Base-by-base conservation (phyloP, 768 basidiomycete species). In the Leccinum subgranulosum region DNA sequence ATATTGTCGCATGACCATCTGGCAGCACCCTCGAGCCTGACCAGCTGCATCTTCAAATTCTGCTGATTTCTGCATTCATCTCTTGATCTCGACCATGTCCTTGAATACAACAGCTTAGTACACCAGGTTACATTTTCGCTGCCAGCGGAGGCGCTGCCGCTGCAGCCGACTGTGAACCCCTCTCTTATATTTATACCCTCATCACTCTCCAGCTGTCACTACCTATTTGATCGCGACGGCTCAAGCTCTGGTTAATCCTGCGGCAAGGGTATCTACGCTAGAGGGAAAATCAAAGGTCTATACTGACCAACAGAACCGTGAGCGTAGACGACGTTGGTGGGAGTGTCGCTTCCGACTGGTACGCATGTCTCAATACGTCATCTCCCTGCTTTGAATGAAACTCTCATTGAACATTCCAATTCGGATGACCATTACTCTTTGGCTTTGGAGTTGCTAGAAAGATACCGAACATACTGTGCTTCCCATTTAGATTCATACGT, bases 231-330 rank as follows among this genome's bases (percentile, higher is more conserved):
- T 81, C 47, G 66, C 68, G 12, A 77, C 75, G 3, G 80, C 81
- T 9, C 68, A 72, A 21, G 74, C 76, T 7, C 65, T 82, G 25
- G 81, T 83, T 3, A 69, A 77, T 61, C 77, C 27, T 74, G 74
- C 17, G 80, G 80, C 31, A 81, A 76, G 66, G 81, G 81, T 5
- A 77, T 82, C 29, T 82, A 82, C 53, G 81, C 81, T 11, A 25
- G 46, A 60, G 6, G 59, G 69, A 31, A 52, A 62, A 45, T 58
- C 65, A 31, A 67, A 69, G 53, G 54, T 58, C 23, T 68, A 63
- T 56, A 63, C 72, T 1, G 76, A 75, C 36, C 73, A 73, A 47
- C 74, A 77, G 60, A 73, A 74, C 21, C 70, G 58, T 39, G 74
- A 78, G 31, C 71, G 73, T 51, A 68, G 82, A 53, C 73, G 66